Percentiles rank a stretch among this genome's conserved stretches.
Evolutionary conservation across 805 yeast genomes (phyloP).

Genomic region (Pichia cabralensis): DNA sequence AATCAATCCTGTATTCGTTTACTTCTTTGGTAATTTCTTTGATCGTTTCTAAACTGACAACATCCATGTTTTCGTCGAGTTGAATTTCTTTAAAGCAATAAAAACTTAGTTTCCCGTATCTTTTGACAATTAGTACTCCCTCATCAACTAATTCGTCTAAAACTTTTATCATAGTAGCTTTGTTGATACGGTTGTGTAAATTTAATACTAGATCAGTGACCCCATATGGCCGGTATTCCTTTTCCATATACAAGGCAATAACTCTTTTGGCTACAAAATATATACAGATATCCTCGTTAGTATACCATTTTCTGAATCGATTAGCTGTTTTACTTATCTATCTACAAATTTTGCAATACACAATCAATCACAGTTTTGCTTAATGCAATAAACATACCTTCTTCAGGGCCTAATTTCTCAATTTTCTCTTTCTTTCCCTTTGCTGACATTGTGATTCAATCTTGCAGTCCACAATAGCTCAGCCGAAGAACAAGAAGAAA

Average conservation of each 20-base stretch:
- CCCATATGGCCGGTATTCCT: conserved; percentile 40
- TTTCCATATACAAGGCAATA: conserved; percentile 26
- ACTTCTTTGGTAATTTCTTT: not conserved
- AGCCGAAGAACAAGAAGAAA: no score
- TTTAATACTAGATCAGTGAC: conserved; percentile 36
- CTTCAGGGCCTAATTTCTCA: conserved; percentile 7
- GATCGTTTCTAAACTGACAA: conserved; percentile 4
- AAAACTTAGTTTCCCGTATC: conserved; percentile 34
- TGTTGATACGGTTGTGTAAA: conserved; percentile 31
- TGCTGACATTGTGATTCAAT: no score
- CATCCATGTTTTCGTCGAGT: not conserved
- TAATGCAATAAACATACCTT: no score
- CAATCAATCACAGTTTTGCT: not conserved
- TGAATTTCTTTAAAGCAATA: conserved; percentile 27
- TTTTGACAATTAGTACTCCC: conserved; percentile 28
- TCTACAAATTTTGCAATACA: not conserved
- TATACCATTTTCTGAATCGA: not conserved
- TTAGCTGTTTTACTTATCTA: not conserved
- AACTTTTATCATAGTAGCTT: conserved; percentile 26
- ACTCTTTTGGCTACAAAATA: conserved; percentile 3
- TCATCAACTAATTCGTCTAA: conserved; percentile 28
- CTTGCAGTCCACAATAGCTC: no score
- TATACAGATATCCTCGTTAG: no score
- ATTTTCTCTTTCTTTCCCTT: conserved; percentile 6
- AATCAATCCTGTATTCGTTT: not conserved